A percentile compares a stretch with the other conserved stretches of the same genome.
Evolutionary conservation across 2,329 filamentous ascomycete species (phyloP).

Genomic region (Aspergillus chevalieri): DNA sequence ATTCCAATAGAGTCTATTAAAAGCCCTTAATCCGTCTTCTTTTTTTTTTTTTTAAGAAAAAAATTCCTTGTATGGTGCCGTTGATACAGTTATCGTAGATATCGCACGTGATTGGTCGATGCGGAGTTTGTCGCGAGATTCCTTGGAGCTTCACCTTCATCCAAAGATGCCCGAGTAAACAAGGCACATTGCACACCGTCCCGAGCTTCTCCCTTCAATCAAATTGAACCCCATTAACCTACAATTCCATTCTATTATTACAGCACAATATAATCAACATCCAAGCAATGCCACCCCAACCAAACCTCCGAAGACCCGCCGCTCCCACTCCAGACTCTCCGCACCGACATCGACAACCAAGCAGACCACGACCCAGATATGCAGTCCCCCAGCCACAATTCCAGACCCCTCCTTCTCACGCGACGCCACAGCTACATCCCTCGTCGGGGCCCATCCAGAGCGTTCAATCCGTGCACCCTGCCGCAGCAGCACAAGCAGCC

Average conservation of each 20-base stretch:
- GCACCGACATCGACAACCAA: slow-evolving; percentile 7
- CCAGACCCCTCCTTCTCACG: slow-evolving; percentile 26
- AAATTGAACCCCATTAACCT: not conserved
- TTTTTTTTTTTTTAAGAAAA: not conserved
- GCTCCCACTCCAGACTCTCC: slow-evolving; percentile 4
- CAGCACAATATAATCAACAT: not conserved
- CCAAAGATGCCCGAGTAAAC: not conserved
- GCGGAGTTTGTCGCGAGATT: not conserved
- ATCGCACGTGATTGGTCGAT: not conserved
- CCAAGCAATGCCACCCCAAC: slow-evolving; percentile 17
- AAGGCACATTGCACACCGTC: not conserved
- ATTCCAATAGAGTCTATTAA: not conserved
- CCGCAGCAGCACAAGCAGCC: slow-evolving; percentile 16
- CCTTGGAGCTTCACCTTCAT: not conserved
- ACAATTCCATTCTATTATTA: not conserved
- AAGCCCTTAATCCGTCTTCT: not conserved
- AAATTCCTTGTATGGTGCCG: too few species aligned
- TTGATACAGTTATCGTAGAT: not conserved
- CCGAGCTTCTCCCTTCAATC: not conserved
- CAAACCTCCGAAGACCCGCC: slow-evolving; percentile 11
- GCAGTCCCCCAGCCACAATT: slow-evolving; percentile 18
- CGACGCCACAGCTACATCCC: slow-evolving; percentile 20
- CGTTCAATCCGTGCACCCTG: slow-evolving; percentile 15
- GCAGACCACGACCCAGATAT: slow-evolving; percentile 8
- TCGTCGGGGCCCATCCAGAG: slow-evolving; percentile 21